phyloP scores from a whole-genome alignment of 2,329 filamentous ascomycete species.

The Calonectria leucothoes region DNA sequence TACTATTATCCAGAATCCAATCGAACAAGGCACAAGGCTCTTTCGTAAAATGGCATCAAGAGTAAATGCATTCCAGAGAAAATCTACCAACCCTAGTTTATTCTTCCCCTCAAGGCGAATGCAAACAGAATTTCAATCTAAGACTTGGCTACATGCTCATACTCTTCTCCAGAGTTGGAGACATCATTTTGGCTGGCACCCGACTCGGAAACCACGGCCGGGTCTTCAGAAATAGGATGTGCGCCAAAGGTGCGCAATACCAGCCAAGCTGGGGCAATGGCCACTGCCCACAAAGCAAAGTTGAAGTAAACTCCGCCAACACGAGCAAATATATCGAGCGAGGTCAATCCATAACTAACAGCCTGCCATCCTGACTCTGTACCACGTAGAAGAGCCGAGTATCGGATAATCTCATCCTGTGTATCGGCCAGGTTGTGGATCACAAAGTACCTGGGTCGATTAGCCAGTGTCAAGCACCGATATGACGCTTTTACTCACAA shows the following conservation, averaged over 20 bases:
- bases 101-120: background rate
- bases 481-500: slow-evolving; percentile 56
- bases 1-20: too few species aligned
- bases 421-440: slow-evolving; percentile 72
- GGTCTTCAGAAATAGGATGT: background rate
- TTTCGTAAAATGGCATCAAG: background rate
- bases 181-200: slow-evolving; percentile 26
- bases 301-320: slow-evolving; percentile 78
- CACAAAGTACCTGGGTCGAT: slow-evolving; percentile 70
- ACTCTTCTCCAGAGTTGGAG: slow-evolving; percentile 36
- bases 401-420: slow-evolving; percentile 74
- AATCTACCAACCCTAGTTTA: background rate
- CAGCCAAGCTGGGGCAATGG: slow-evolving; percentile 74
- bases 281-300: slow-evolving; percentile 74
- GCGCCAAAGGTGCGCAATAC: slow-evolving; percentile 62
- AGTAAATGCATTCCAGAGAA: background rate
- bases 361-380: slow-evolving; percentile 81
- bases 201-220: slow-evolving; percentile 3
- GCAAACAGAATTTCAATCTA: background rate
- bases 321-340: slow-evolving; percentile 68
- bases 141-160: slow-evolving; percentile 27
- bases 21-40: too few species aligned
- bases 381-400: slow-evolving; percentile 74
- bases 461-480: background rate
- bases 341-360: slow-evolving; percentile 76